These are phyloP conservation scores for Mycena sp. DNA, from an alignment of 1,284 basidiomycete species.

Conservation along the genomic window DNA sequence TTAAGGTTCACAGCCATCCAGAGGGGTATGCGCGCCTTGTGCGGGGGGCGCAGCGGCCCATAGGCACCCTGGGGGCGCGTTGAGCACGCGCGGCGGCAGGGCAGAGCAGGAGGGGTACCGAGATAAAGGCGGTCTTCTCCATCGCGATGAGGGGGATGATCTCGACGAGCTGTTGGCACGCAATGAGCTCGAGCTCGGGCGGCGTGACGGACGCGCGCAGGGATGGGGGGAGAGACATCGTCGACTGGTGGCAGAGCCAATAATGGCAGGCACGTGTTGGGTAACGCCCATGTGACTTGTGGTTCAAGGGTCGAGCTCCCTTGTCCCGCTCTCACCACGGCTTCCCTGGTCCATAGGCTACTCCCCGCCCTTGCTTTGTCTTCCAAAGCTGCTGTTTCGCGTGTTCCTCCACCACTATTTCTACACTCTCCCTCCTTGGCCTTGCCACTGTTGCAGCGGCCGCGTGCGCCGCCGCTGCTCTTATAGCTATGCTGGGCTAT, in stretches of 20 bases:
- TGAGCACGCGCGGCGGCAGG: constrained; percentile 26
- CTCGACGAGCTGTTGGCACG: constrained; percentile 83
- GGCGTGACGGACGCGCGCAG: constrained; percentile 74
- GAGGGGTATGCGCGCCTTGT: constrained; percentile 84
- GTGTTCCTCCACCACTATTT: constrained; percentile 8
- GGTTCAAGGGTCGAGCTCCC: no score
- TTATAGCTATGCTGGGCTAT: constrained; percentile 27
- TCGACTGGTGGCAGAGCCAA: no score
- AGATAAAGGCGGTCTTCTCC: constrained; percentile 89
- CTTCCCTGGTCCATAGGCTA: no score
- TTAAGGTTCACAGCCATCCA: constrained; percentile 97
- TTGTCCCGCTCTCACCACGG: no score
- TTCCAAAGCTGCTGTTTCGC: neutral
- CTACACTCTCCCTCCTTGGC: constrained; percentile 17
- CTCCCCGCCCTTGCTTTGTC: neutral
- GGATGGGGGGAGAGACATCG: constrained; percentile 71
- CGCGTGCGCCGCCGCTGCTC: constrained; percentile 14
- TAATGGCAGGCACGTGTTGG: no score
- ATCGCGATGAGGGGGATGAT: constrained; percentile 88
- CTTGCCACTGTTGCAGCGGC: constrained; percentile 23
- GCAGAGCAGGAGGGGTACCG: constrained; percentile 56
- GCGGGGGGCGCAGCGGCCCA: constrained; percentile 92
- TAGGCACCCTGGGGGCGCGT: constrained; percentile 76
- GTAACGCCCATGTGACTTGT: no score
- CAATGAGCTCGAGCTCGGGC: constrained; percentile 87